Percentiles rank a stretch among this genome's conserved stretches.
These are phyloP conservation scores for Cyberlindnera veronae DNA, from an alignment of 805 yeast genomes.

Conservation along the genomic window DNA sequence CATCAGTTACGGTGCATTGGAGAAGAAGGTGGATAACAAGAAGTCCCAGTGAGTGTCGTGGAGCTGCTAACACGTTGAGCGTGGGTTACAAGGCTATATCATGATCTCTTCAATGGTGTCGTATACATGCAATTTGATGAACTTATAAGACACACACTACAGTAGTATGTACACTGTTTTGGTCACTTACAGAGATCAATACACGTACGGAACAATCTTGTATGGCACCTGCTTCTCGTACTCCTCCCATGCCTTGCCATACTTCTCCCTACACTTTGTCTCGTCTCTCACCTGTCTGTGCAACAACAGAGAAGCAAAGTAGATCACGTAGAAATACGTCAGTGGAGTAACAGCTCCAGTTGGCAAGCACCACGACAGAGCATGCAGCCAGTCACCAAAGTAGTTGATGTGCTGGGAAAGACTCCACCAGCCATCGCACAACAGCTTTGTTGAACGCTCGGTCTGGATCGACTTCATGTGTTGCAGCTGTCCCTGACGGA, in stretches of 20 bases:
- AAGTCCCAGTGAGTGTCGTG: conserved; percentile 16
- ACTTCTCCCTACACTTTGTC: conserved; percentile 81
- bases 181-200: conserved; percentile 36
- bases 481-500: conserved; percentile 71
- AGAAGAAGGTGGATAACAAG: conserved; percentile 55
- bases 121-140: too few relatives aligned
- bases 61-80: too few relatives aligned
- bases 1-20: conserved; percentile 80
- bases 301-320: conserved; percentile 75
- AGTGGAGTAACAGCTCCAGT: conserved; percentile 79
- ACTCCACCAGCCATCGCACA: conserved; percentile 97
- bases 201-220: conserved; percentile 84
- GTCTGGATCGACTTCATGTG: conserved; percentile 72
- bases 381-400: conserved; percentile 91
- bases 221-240: conserved; percentile 82
- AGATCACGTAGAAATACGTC: conserved; percentile 83
- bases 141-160: too few relatives aligned
- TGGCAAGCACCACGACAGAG: conserved; percentile 89
- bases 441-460: conserved; percentile 69
- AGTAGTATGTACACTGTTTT: background rate
- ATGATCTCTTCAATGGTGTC: too few relatives aligned
- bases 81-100: too few relatives aligned
- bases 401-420: conserved; percentile 89
- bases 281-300: conserved; percentile 94
- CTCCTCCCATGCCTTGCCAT: conserved; percentile 81